Percentiles rank a stretch among this genome's conserved stretches.
These are phyloP conservation scores for Boletus rufocinnamomeus DNA, from an alignment of 768 basidiomycete species.

Conservation along the genomic window DNA sequence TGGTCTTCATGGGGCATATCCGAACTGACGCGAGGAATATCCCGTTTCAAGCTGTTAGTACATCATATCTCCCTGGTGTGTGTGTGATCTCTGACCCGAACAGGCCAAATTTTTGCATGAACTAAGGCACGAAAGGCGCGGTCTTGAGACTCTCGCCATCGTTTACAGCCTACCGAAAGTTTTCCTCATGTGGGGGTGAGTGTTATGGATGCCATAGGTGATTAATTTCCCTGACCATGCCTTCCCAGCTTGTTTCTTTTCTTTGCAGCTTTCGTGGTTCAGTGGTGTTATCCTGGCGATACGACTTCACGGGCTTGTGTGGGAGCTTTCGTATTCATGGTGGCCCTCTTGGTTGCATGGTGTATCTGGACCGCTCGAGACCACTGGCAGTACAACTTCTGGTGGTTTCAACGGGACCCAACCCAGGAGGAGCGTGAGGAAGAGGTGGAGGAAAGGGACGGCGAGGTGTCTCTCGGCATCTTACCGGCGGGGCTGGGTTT, in stretches of 20 bases:
- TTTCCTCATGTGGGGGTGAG: constrained; percentile 61
- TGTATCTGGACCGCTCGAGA: constrained; percentile 39
- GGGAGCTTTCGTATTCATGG: constrained; percentile 32
- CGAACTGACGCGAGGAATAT: constrained; percentile 35
- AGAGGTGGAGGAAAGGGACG: neutral
- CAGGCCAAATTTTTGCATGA: constrained; percentile 19
- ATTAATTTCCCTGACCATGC: neutral
- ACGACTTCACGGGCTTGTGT: constrained; percentile 25
- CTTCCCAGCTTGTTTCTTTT: constrained; percentile 32
- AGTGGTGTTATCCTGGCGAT: constrained; percentile 25
- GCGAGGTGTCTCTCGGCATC: neutral
- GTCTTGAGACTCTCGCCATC: constrained; percentile 53
- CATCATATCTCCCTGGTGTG: neutral
- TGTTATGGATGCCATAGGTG: constrained; percentile 2
- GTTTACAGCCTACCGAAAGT: constrained; percentile 57
- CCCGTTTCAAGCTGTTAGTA: constrained; percentile 39
- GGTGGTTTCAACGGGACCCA: constrained; percentile 32
- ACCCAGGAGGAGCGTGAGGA: neutral
- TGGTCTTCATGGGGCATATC: constrained; percentile 45
- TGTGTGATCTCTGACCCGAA: constrained; percentile 1
- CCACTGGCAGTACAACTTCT: constrained; percentile 3
- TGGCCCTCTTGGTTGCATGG: constrained; percentile 43
- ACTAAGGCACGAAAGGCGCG: constrained; percentile 32
- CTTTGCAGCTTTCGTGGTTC: constrained; percentile 24
- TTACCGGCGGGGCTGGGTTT: neutral